Base-by-base conservation (phyloP, 495 filamentous ascomycete genomes). In the Annulohypoxylon maeteangense region DNA sequence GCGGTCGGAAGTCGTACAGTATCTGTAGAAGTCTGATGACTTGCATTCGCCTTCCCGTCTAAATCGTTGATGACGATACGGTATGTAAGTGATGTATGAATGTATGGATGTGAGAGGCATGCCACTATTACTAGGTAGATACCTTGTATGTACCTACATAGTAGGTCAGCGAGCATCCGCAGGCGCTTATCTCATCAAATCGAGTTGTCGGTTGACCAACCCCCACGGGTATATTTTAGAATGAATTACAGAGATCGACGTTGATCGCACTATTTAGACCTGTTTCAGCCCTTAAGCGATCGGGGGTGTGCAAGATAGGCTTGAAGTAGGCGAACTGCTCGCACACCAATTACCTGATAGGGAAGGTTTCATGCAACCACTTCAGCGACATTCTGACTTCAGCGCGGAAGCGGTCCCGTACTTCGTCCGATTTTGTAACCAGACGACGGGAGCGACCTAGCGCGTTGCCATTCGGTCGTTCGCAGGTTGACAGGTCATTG, bases 281-380 rank as follows among this genome's bases (percentile, higher is more conserved):
- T 74, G 75, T 78, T 78, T 78, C 75, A 76, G 74, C 64, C 47
- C 23, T 40, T 70, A 74, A 68, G 66, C 74, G 74, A 78, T 53
- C 65, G 22, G 71, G 50, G 65, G 45, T 11, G 55, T 66, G 55
- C 69, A 66, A 57, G 25, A 67, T 42, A 69, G 58, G 71, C 64
- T 62, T 70, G 55, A 71, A 69, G 70, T 71, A 74, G 71, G 62
- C 71, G 71, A 74, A 67, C 45, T 45, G 31, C 34, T 42, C 62
- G 47, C 58, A 32, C 27, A 63, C 58, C 23, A 62, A 45, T 63
- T 58, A 48, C 67, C 56, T 11, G 51, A 74, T 62, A 45, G 45
- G 71, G 71, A 74, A 70, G 67, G 71, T 74, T 40, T 71, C 71
- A 74, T 70, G 66, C 71, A 62, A 70, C 67, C 71, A 62, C 67